A percentile compares a stretch with the other conserved stretches of the same genome.
phyloP scores from a whole-genome alignment of 2,329 filamentous ascomycete genomes.

The Diaporthe helianthi region DNA sequence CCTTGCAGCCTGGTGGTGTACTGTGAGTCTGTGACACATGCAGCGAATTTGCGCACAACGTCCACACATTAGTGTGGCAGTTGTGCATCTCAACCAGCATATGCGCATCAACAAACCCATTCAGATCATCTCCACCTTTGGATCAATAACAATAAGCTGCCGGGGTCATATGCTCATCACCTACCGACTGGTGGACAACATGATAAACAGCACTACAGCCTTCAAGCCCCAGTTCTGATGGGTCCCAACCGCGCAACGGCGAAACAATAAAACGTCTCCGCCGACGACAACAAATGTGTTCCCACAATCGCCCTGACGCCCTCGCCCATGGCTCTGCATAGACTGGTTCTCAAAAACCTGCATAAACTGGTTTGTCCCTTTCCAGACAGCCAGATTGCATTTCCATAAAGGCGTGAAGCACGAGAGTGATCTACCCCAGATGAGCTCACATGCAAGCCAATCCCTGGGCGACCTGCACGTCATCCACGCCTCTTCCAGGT shows the following conservation, averaged over 20 bases:
- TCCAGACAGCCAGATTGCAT: neutral
- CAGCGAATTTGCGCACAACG: too few relatives aligned
- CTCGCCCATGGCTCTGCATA: neutral
- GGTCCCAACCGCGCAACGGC: neutral
- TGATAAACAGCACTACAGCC: neutral
- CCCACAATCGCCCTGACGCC: neutral
- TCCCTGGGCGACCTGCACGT: constrained; percentile 23
- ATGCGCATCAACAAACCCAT: too few relatives aligned
- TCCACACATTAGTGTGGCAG: neutral
- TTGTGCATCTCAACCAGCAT: neutral
- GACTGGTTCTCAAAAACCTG: neutral
- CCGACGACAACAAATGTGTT: neutral
- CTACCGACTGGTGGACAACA: neutral
- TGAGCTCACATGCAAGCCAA: constrained; percentile 24
- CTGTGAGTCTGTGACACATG: too few relatives aligned
- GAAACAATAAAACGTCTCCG: neutral
- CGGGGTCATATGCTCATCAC: neutral
- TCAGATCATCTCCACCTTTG: neutral
- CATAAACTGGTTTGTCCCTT: neutral
- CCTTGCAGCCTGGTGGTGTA: too few relatives aligned
- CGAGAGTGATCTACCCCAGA: neutral
- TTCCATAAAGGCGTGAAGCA: too few relatives aligned
- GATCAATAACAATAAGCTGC: neutral
- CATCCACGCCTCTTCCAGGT: constrained; percentile 32
- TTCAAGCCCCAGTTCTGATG: neutral